Evolutionary conservation across 371 early-diverging fungal genomes (phyloP).

Genomic region (Rhizopus arrhizus): DNA sequence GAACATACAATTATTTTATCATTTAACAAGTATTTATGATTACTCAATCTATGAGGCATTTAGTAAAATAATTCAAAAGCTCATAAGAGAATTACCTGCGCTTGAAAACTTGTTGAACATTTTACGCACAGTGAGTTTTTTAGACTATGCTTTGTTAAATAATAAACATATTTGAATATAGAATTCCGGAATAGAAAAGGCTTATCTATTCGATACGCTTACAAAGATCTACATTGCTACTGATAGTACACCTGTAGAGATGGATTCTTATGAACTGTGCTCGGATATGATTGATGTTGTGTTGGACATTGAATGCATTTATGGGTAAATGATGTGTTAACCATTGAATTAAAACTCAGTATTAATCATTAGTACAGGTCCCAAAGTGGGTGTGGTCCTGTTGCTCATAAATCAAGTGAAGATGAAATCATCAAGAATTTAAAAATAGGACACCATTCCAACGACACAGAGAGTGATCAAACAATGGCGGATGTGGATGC

Average conservation of each 20-base stretch:
- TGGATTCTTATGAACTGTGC: constrained; percentile 91
- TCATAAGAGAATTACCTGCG: constrained; percentile 85
- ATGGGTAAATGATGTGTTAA: constrained; percentile 57
- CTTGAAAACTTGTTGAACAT: constrained; percentile 92
- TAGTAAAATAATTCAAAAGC: constrained; percentile 90
- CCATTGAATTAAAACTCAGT: constrained; percentile 18
- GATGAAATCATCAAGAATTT: no score
- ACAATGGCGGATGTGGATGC: constrained; percentile 39
- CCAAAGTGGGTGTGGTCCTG: no score
- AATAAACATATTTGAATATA: constrained; percentile 25
- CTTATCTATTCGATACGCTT: constrained; percentile 87
- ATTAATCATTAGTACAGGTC: no score
- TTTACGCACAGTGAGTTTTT: constrained; percentile 77
- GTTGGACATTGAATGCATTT: constrained; percentile 82
- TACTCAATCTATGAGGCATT: constrained; percentile 95
- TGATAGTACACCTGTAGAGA: constrained; percentile 91
- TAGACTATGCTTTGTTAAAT: neutral
- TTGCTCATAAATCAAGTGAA: no score
- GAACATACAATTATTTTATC: constrained; percentile 76
- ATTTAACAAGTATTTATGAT: constrained; percentile 93
- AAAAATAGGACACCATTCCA: no score
- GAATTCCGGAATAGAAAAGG: constrained; percentile 95
- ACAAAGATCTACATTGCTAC: constrained; percentile 95
- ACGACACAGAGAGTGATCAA: neutral
- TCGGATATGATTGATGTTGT: constrained; percentile 94